A percentile compares a stretch with the other conserved stretches of the same genome.
Evolutionary conservation across 495 filamentous ascomycete species (phyloP).

Genomic region (Lichenothelia convexa): DNA sequence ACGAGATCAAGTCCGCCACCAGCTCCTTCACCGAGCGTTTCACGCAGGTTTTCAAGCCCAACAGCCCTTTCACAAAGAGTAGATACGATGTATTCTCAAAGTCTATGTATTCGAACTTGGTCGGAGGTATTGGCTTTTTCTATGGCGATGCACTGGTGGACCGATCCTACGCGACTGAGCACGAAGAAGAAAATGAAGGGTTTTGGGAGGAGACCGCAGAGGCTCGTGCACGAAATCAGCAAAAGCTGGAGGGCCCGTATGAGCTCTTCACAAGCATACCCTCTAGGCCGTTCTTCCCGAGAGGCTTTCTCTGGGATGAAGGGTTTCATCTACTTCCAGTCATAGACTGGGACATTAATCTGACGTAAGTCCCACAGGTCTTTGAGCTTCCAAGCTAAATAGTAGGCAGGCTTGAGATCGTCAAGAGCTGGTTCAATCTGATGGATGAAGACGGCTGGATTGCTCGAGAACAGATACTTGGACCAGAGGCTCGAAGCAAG

Average conservation of each 20-base stretch:
- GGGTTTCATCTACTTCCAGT: slow-evolving; percentile 91
- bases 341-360: slow-evolving; percentile 80
- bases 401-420: slow-evolving; percentile 49
- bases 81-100: slow-evolving; percentile 67
- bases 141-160: slow-evolving; percentile 74
- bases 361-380: slow-evolving; percentile 35
- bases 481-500: slow-evolving; percentile 85
- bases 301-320: slow-evolving; percentile 96
- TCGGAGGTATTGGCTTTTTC: slow-evolving; percentile 93
- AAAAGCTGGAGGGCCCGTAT: slow-evolving; percentile 60
- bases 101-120: slow-evolving; percentile 82
- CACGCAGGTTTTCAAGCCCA: slow-evolving; percentile 47
- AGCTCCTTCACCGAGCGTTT: slow-evolving; percentile 59
- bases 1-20: slow-evolving; percentile 45
- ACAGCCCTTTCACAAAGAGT: slow-evolving; percentile 53
- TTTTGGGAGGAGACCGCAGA: slow-evolving; percentile 87
- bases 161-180: slow-evolving; percentile 73
- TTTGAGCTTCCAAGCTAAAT: neutral
- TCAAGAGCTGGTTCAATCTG: slow-evolving; percentile 87
- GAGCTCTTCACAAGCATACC: slow-evolving; percentile 89
- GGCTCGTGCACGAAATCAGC: slow-evolving; percentile 45
- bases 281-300: slow-evolving; percentile 85
- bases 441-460: slow-evolving; percentile 99
- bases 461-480: slow-evolving; percentile 87
- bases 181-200: slow-evolving; percentile 90